Evolutionary conservation across 1,284 basidiomycete genomes (phyloP), one percentile per base, ranked within the genome.

Genomic region (Inonotus hispidus): DNA sequence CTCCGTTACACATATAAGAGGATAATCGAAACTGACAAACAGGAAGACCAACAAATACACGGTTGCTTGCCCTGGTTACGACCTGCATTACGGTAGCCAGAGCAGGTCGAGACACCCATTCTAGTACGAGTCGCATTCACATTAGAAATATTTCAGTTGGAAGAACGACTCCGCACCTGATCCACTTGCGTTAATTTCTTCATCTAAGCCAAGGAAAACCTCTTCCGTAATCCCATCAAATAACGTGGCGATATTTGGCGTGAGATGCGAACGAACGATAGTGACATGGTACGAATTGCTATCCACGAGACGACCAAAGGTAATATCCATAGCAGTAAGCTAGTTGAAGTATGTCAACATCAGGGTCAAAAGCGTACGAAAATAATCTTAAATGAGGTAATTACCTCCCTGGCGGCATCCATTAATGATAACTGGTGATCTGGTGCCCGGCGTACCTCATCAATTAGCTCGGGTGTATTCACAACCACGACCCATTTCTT

Each of bases 1-100:
- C 23, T 4, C 3, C 27, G 43, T 43, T 71, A 2, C 58, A 77
- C 77, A 79, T 16, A 77, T 61, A n/a, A n/a, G n/a, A n/a, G n/a
- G n/a, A n/a, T n/a, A n/a, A n/a, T n/a, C n/a, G n/a, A n/a, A n/a
- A n/a, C 2, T 2, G 60, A 75, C 77, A 79, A 6, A 75, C 60
- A 7, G 76, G 76, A 5, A 72, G 65, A 1, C 77, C 77, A 37
- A 78, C 72, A 56, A 79, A 75, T 6, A 73, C 53, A 13, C 78
- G 70, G 58, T 75, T 77, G 43, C 62, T 74, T 13, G 69, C 64
- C 27, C 73, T 68, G 45, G 71, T 69, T 7, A 76, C 63, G 4
- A 78, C 64, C n/a, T 68, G 46, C 49, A 60, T 62, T 3, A 70
- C 8, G 23, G 41, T 58, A 1, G 47, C 37, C 2, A 71, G 35